Evolutionary conservation across 495 filamentous ascomycete species (phyloP).

Genomic region (Trichoderma gamsii): DNA sequence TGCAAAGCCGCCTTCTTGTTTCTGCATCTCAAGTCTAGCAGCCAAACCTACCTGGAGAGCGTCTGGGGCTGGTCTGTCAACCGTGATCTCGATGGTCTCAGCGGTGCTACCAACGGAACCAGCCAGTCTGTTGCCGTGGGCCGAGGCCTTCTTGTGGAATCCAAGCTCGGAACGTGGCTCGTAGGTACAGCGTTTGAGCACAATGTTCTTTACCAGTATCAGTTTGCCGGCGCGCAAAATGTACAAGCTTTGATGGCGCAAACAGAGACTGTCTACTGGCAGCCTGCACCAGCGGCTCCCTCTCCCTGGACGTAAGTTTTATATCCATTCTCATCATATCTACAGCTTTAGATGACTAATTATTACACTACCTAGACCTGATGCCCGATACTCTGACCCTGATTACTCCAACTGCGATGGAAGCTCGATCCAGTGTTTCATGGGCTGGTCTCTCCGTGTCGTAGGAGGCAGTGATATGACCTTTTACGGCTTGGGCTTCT

Average conservation of each 20-base stretch:
- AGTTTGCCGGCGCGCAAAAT: slow-evolving; percentile 54
- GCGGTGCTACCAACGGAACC: slow-evolving; percentile 29
- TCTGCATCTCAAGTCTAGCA: slow-evolving; percentile 42
- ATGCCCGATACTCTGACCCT: background rate
- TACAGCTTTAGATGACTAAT: background rate
- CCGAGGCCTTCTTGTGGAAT: slow-evolving; percentile 46
- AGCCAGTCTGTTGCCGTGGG: slow-evolving; percentile 28
- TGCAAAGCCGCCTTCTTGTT: slow-evolving; percentile 50
- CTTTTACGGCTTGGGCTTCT: slow-evolving; percentile 3
- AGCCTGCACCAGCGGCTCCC: slow-evolving; percentile 34
- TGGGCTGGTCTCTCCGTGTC: slow-evolving; percentile 7
- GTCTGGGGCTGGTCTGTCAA: slow-evolving; percentile 55
- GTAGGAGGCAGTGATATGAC: background rate
- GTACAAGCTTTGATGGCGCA: slow-evolving; percentile 55
- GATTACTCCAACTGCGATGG: slow-evolving; percentile 10
- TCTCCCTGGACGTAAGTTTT: background rate
- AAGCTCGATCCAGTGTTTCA: background rate
- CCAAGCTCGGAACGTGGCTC: slow-evolving; percentile 42
- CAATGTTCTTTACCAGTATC: slow-evolving; percentile 67
- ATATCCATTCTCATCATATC: background rate
- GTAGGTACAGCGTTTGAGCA: slow-evolving; percentile 69
- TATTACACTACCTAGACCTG: background rate
- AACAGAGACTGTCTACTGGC: slow-evolving; percentile 70
- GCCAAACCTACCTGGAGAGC: slow-evolving; percentile 51
- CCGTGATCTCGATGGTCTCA: slow-evolving; percentile 27